Base-by-base conservation (phyloP, 345 rosid species). In the Populus nigra region DNA sequence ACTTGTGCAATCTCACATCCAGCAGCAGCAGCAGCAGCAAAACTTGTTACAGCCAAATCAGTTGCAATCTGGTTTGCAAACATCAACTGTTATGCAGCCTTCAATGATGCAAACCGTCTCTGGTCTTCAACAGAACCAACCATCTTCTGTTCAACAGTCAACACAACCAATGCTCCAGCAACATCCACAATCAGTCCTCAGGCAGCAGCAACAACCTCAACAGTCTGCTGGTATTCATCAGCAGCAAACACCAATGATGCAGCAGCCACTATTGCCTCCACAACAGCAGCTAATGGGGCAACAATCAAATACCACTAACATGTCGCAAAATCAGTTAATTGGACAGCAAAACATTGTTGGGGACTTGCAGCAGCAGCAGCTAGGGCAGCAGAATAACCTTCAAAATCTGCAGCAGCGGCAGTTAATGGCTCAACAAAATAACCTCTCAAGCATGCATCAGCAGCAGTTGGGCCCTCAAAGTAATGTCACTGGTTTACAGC, bases 81-180 rank as follows among this genome's bases (percentile, higher is more conserved):
- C 33, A 31, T 31, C 33, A 31, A 31, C 33, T 31, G 33, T 31
- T 76, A 76, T 91, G 77, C 97, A 91, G 86, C 88, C 88, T 62
- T 78, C 92, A 53, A 20, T 87, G 68, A 83, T 88, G 77, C 93
- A 87, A 81, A 73, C 93, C 85, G 84, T 65, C 88, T 70, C 82
- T 77, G 88, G 88, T 75, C 80, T 91, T 85, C 97, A 89, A 85
- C 97, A 89, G 82, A 59, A 85, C 80, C 97, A 88, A 76, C 94
- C 90, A 83, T 77, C 91, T 71, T 85, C 96, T 75, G 77, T 85
- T 73, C 97, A 88, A 79, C 94, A 89, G 83, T 84, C 95, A 6
- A 72, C 94, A 50, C 95, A 89, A 78, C 79, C 98, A 65, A 89
- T 93, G 89, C 86, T 91, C 83, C 99, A 90, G 77, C 93, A 87